Evolutionary conservation across 805 yeast genomes (phyloP), one percentile per base, ranked within the genome.

Genomic region (Metahyphopichia silvanorum): DNA sequence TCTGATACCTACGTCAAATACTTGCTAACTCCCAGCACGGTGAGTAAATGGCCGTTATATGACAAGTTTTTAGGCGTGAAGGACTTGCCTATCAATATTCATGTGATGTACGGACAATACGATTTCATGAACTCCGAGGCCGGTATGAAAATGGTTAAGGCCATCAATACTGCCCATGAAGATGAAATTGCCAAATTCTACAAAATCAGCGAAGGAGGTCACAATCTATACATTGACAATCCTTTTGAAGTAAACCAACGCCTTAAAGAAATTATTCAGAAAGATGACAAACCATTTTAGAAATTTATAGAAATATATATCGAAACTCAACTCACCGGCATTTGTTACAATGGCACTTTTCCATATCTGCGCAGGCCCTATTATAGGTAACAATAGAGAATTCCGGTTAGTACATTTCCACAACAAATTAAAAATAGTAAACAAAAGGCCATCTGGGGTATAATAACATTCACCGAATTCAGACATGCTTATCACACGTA

Each of bases 101-200:
- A 77, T 43, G 61, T 77, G 53, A 47, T 74, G 6, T 85, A 82
- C 52, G 94, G 93, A 0, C 74, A 79, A 41, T 75, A 66, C 41
- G 94, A 85, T 49, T 84, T 85, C 69, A 84, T 83, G 93, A 71
- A 77, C 46, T 55, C 68, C 1, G 67, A 63, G 25, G 82, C 82
- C 0, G 83, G 83, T 4, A 34, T 42, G 14, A 57, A 51, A 27
- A 40, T 67, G 32, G 56, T 49, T n/a, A 38, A 46, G 2, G 30
- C 42, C 9, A 37, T 63, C 20, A 51, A 53, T 22, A 27, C 21
- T 4, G 43, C 41, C 20, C 38, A 50, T 27, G 40, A 44, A 16
- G 46, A 47, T 22, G 42, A 42, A 15, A 33, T 33, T 30, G 50
- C 57, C 8, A 40, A 43, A 10, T 52, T 59, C 27, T 38, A 51